Base-by-base conservation (phyloP, 2,329 filamentous ascomycete genomes). In the Pezicula carpinea region DNA sequence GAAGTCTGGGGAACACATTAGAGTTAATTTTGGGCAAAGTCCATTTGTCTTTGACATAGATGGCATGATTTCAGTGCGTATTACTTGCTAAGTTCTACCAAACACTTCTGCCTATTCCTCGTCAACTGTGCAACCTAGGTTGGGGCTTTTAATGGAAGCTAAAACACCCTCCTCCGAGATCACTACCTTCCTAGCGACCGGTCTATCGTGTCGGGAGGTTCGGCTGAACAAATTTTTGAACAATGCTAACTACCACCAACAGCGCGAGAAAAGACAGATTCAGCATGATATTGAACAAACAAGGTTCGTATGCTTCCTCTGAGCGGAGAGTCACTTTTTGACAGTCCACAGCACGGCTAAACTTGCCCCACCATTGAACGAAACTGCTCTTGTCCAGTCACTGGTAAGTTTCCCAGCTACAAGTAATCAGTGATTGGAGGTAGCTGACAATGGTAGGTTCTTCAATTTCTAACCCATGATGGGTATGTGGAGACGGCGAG, bases 11-110 rank as follows among this genome's bases (percentile, higher is more conserved):
- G 82, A 86, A 58, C 74, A 80, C 54, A 63, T 86, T 48, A 68
- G 73, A 50, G 78, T 74, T 54, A 87, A 87, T 60, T 86, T 87
- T 67, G 82, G 82, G 39, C 80, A 85, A 65, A 79, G 77, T 44
- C 86, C 87, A 3, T 97, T 97, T 65, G 77, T 89, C 38, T 99
- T 86, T 68, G 88, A 96, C 64, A 97, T 99, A 57, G 89, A 96
- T 66, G 79, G 80, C 50, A 80, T 93, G 75, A 85, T 96, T 71
- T 78, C 77, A 72, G 87, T 87, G 75, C 59, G 77, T 69, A 46
- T 43, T 31, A 23, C 47, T 45, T 34, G 29, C 15, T 41, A 13
- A 17, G 33, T 51, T 47, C 48, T 36, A n/a, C 34, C 11, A 38
- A 39, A 41, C 32, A 32, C 17, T 39, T 41, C 15, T 29, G 35